These are phyloP conservation scores for Penstemon davidsonii DNA, from an alignment of 257 asterid species.

Conservation along the genomic window DNA sequence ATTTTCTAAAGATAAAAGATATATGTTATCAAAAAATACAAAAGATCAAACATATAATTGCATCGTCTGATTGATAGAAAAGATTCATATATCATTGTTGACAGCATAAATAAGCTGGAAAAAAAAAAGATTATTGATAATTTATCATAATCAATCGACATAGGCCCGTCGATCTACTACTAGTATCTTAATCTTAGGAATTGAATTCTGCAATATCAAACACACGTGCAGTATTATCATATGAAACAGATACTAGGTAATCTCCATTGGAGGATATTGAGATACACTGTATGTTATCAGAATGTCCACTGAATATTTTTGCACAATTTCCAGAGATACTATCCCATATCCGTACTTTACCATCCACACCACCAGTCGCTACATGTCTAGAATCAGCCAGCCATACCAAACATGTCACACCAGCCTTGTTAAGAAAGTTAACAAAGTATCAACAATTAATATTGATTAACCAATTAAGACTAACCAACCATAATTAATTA, in stretches of 20 bases:
- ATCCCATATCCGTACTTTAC: conserved; percentile 81
- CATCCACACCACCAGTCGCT: conserved; percentile 75
- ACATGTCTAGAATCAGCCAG: conserved; percentile 55
- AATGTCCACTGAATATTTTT: conserved; percentile 66
- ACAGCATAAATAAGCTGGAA: too few species aligned
- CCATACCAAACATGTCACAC: conserved; percentile 72
- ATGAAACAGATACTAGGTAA: conserved; percentile 66
- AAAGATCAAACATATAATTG: too few species aligned
- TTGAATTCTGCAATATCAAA: conserved; percentile 70
- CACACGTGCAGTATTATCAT: conserved; percentile 76
- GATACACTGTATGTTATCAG: conserved; percentile 60
- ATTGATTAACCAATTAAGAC: background rate
- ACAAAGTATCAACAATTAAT: background rate
- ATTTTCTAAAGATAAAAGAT: too few species aligned
- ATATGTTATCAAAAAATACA: too few species aligned
- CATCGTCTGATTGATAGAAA: too few species aligned
- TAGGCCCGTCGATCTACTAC: too few species aligned
- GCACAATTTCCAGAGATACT: conserved; percentile 73
- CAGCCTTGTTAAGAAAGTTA: conserved; percentile 39
- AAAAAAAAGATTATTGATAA: too few species aligned
- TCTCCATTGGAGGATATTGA: conserved; percentile 54
- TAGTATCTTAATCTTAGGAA: too few species aligned
- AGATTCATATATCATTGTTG: too few species aligned
- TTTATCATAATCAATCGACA: too few species aligned
- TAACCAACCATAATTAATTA: background rate